phyloP scores from a whole-genome alignment of 1,139 yeast species.

The Blastobotrys apis region DNA sequence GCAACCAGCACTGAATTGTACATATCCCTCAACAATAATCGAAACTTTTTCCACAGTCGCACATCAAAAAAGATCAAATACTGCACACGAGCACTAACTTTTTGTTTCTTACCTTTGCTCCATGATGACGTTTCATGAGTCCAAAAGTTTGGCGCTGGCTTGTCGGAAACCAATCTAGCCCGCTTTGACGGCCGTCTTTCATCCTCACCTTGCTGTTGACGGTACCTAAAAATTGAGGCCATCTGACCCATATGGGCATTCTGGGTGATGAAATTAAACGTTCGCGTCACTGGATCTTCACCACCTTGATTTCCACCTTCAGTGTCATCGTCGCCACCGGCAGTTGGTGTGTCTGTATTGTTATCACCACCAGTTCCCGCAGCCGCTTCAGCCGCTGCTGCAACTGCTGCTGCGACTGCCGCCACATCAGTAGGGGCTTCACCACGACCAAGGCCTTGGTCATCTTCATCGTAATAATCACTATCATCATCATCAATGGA shows the following conservation, averaged over 20 bases:
- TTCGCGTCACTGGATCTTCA: neutral
- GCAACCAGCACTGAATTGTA: conserved; percentile 69
- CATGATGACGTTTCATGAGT: conserved; percentile 1
- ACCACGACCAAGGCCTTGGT: neutral
- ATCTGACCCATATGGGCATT: neutral
- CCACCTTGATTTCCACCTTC: neutral
- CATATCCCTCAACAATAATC: conserved; percentile 60
- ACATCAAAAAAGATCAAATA: conserved; percentile 67
- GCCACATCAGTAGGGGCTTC: neutral
- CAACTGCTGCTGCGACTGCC: neutral
- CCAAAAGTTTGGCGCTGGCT: conserved; percentile 14
- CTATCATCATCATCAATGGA: conserved; percentile 9
- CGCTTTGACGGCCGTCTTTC: neutral
- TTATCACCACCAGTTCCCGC: neutral
- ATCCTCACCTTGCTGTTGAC: neutral
- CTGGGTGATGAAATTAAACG: neutral
- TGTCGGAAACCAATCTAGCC: neutral
- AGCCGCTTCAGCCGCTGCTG: neutral
- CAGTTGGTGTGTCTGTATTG: neutral
- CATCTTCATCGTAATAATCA: conserved; percentile 16
- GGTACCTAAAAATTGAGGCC: conserved; percentile 1
- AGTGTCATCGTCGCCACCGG: neutral
- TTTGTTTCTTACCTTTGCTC: conserved; percentile 11
- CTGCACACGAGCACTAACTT: conserved; percentile 55
- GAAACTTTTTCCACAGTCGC: conserved; percentile 65